These are phyloP conservation scores for Penicillium concentricum DNA, from an alignment of 2,329 filamentous ascomycete genomes.

Conservation along the genomic window DNA sequence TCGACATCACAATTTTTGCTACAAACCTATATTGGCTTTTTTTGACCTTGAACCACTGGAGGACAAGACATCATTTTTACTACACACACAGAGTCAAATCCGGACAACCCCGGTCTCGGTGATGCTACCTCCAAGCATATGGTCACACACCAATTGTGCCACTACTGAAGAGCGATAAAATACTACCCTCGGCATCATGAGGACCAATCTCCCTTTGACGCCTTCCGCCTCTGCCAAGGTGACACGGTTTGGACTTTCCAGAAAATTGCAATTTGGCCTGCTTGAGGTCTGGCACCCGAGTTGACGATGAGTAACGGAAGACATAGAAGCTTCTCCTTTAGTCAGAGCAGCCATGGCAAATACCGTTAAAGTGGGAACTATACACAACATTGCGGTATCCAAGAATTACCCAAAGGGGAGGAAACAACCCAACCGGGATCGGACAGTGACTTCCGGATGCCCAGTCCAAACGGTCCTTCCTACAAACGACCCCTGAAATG, in stretches of 20 bases:
- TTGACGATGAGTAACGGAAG: constrained; percentile 18
- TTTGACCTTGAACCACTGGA: neutral
- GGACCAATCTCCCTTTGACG: constrained; percentile 1
- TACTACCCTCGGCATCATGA: constrained; percentile 8
- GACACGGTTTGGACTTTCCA: constrained; percentile 14
- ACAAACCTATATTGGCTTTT: neutral
- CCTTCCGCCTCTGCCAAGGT: neutral
- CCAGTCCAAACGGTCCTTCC: constrained; percentile 17
- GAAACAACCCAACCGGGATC: constrained; percentile 8
- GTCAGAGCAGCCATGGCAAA: neutral
- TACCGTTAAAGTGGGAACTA: constrained; percentile 7
- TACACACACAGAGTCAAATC: neutral
- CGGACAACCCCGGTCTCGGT: constrained; percentile 3
- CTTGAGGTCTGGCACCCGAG: constrained; percentile 4
- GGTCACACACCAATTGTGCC: constrained; percentile 18
- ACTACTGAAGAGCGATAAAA: neutral
- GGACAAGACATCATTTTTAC: neutral
- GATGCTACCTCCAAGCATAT: constrained; percentile 9
- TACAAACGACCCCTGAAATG: constrained; percentile 17
- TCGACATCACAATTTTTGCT: neutral
- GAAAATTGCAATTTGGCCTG: constrained; percentile 21
- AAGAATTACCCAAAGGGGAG: constrained; percentile 1
- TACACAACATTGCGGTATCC: constrained; percentile 5
- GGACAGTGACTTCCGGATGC: constrained; percentile 15
- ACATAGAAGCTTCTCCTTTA: constrained; percentile 16